Base-by-base conservation (phyloP, 1,139 yeast species). In the Citeromyces siamensis region DNA sequence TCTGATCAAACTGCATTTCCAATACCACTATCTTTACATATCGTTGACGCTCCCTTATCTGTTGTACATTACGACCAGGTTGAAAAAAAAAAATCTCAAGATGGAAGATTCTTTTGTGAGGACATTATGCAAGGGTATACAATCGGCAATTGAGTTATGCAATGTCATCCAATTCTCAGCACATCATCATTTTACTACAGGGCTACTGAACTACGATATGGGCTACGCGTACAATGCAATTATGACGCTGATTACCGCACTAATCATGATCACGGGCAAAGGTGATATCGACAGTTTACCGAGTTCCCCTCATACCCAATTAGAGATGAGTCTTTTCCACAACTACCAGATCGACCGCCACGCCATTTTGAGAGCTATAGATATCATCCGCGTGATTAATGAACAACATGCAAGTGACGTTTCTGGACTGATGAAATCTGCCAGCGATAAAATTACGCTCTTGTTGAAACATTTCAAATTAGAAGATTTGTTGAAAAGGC, bases 221-320 rank as follows among this genome's bases (percentile, higher is more conserved):
- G 60, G 60, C 44, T 56, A 56, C 43, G 62, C 60, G 4, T 64
- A 64, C 40, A 56, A 57, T 39, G 59, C 66, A 2, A 55, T 58
- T 2, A 51, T 64, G 56, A 57, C 57, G 0, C 43, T 63, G 35
- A 53, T 63, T 14, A 49, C 61, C 37, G 53, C 64, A 16, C 60
- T 58, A 38, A 48, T 62, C n/a, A 43, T 60, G 20, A 55, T 59
- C 40, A 47, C 53, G n/a, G 46, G 55, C 3, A 45, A 47, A 16
- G 45, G 41, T 17, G 42, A 35, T 10, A 26, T 42, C 16, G 33
- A 34, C 1, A 49, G 43, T 17, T 44, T 46, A 32, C 40, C 50
- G 23, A 46, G 53, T 32, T 58, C 58, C 40, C 35, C 59, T 18
- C 48, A 47, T 13, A 26, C 31, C 1, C 44, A 53, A 23, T 39